Evolutionary conservation across 352 stramenopile species (phyloP).

Genomic region (Saprolegnia parasitica): DNA sequence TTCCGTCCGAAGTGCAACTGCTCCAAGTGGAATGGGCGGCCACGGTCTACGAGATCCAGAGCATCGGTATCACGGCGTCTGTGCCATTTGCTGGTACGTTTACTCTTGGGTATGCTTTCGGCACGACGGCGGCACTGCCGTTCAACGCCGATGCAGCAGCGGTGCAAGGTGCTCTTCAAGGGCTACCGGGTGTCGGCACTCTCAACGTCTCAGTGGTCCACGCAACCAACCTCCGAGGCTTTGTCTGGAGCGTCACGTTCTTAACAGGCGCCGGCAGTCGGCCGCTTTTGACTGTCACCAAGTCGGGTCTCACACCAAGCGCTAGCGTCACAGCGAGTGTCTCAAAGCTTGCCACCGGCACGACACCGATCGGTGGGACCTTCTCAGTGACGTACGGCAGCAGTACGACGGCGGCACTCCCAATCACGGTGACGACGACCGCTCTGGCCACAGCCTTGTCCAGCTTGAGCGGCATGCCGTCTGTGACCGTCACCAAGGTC

Average conservation of each 20-base stretch:
- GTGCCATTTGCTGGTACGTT: conserved; percentile 40
- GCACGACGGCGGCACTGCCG: conserved; percentile 42
- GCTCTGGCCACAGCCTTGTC: neutral
- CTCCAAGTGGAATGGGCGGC: conserved; percentile 11
- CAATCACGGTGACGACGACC: neutral
- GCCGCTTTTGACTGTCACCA: conserved; percentile 32
- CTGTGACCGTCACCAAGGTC: conserved; percentile 14
- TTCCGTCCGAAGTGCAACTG: conserved; percentile 18
- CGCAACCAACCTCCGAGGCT: conserved; percentile 31
- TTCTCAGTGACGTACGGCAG: conserved; percentile 21
- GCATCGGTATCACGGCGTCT: conserved; percentile 10
- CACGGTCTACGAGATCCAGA: conserved; percentile 8
- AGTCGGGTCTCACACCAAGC: conserved; percentile 2
- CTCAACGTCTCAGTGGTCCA: conserved; percentile 45
- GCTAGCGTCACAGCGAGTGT: conserved; percentile 16
- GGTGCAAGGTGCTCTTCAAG: conserved; percentile 51
- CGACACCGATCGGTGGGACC: neutral
- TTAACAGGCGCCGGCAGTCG: conserved; percentile 46
- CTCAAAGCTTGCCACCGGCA: conserved; percentile 16
- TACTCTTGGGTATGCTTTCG: conserved; percentile 50
- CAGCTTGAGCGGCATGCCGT: neutral
- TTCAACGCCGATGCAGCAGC: conserved; percentile 38
- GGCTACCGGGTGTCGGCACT: conserved; percentile 50
- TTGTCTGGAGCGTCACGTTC: conserved; percentile 51
- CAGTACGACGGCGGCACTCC: neutral